Percentiles rank a stretch among this genome's conserved stretches.
phyloP scores from a whole-genome alignment of 495 filamentous ascomycete genomes.

The Lophiostoma macrostomum region DNA sequence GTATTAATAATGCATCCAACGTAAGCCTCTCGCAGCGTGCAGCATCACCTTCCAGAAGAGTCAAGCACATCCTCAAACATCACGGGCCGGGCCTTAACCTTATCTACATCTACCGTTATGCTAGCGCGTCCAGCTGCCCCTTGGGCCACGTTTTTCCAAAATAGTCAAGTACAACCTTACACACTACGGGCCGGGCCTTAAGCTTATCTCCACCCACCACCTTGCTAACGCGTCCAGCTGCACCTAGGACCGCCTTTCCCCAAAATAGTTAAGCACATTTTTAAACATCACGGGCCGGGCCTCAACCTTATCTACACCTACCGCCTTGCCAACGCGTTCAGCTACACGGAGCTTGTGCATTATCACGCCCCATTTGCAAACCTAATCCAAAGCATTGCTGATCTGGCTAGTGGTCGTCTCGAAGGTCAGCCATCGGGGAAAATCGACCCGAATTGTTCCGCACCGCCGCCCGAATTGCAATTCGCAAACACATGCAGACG shows the following conservation, averaged over 20 bases:
- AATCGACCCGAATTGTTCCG: too few relatives aligned
- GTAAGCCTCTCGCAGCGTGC: conserved; percentile 7
- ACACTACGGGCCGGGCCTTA: conserved; percentile 4
- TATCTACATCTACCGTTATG: not conserved
- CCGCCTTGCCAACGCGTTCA: not conserved
- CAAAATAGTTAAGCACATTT: too few relatives aligned
- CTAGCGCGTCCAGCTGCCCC: not conserved
- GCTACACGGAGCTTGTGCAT: not conserved
- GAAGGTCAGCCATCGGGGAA: too few relatives aligned
- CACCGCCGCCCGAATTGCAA: too few relatives aligned
- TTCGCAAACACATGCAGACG: too few relatives aligned
- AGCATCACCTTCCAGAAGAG: conserved; percentile 2
- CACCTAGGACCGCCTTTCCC: too few relatives aligned
- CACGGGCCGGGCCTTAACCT: not conserved
- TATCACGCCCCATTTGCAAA: not conserved
- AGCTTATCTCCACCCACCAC: too few relatives aligned
- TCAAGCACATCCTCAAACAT: too few relatives aligned
- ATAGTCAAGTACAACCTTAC: conserved; percentile 2
- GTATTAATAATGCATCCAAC: conserved; percentile 7
- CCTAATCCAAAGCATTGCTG: not conserved
- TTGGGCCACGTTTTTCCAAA: not conserved
- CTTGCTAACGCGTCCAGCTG: too few relatives aligned
- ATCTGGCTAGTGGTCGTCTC: not conserved
- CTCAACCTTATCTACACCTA: not conserved
- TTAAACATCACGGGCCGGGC: not conserved